Evolutionary conservation across 2,329 filamentous ascomycete species (phyloP), one percentile per base, ranked within the genome.

Genomic region (Sporothrix schenckii): DNA sequence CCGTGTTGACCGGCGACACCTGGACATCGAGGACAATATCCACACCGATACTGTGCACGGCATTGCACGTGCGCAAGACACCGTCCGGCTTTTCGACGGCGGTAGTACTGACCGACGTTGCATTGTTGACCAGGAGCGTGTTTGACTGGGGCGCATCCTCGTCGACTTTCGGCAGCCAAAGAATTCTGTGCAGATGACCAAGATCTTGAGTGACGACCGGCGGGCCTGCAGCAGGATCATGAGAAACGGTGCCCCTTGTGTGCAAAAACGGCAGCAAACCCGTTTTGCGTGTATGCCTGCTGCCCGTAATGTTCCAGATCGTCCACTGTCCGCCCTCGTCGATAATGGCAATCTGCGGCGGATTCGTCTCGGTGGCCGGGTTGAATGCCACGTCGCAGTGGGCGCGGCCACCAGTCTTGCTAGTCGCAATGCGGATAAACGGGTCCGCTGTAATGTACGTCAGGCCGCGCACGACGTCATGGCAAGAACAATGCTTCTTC

Each of bases 311-410:
- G 72, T 91, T 84, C 88, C 89, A 92, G 4, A 92, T 78, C 56
- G 82, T 88, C 91, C 91, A 94, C 70, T 81, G 82, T 1, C 90
- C 91, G 47, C 80, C 80, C 67, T 87, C 82, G 75, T 93, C 89
- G 21, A 93, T 81, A 34, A 93, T 81, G 19, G 84, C 89, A 68
- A 93, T 79, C 74, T 91, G 89, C 1, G 87, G 84, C 19, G 82
- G 84, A 13, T 81, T 79, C 77, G 80, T 86, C 73, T 71, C 80
- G 5, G 76, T 76, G 4, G 79, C 78, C 0, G 89, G 86, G 73
- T 89, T 90, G 77, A 93, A 91, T 0, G 86, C 79, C 3, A 91
- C 81, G 78, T 93, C 89, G 0, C 84, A 83, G 74, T 92, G 89
- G 0, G 82, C 76, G 41, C 79, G 80, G 1, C 85, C 85, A 1